phyloP scores from a whole-genome alignment of 192 early-diverging fungal species.

The Rhizophlyctis rosea region DNA sequence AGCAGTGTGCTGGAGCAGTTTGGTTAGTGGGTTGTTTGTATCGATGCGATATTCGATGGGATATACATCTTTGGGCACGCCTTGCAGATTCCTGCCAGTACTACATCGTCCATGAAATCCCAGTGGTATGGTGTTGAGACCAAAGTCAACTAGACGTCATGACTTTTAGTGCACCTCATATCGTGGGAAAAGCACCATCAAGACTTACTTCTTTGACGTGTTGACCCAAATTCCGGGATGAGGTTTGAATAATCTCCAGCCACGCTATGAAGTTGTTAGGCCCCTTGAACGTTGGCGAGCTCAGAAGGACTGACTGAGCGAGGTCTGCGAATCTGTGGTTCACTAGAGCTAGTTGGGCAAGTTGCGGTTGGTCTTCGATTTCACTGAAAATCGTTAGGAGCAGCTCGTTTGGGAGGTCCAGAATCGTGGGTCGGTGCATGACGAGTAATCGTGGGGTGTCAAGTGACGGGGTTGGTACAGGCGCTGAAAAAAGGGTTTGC shows the following conservation, averaged over 20 bases:
- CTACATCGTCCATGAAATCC: neutral
- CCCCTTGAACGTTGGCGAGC: neutral
- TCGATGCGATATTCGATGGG: neutral
- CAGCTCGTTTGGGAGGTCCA: neutral
- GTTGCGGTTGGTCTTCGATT: neutral
- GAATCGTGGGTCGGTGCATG: too few species aligned
- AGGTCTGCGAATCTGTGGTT: neutral
- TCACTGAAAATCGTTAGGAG: neutral
- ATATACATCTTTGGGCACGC: neutral
- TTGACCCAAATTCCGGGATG: neutral
- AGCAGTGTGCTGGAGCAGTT: neutral
- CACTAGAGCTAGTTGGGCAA: neutral
- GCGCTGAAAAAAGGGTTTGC: too few species aligned
- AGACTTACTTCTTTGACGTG: neutral
- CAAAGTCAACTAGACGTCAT: neutral
- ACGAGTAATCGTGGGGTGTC: too few species aligned
- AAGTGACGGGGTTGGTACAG: too few species aligned
- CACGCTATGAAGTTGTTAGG: neutral
- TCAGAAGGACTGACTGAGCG: neutral
- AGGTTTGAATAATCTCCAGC: neutral
- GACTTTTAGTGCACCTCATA: neutral
- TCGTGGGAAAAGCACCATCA: neutral
- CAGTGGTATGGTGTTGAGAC: conserved; percentile 1
- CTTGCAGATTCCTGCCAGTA: neutral
- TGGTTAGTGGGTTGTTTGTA: neutral